phyloP scores from a whole-genome alignment of 805 yeast species.

The Candida cerambycidarum region DNA sequence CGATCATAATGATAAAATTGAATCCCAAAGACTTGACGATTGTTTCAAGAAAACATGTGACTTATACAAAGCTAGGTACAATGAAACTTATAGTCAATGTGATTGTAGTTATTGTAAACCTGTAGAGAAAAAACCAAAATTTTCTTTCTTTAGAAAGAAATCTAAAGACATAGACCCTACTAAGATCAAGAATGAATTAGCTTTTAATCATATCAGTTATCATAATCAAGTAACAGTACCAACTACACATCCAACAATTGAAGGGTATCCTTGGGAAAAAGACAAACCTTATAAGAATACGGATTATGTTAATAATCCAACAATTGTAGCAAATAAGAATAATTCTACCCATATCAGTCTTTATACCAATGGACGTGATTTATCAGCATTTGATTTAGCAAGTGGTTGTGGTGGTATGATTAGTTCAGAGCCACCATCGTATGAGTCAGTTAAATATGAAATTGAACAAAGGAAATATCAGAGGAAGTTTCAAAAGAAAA shows the following conservation, averaged over 20 bases:
- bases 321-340: background rate
- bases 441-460: background rate
- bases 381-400: background rate
- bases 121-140: background rate
- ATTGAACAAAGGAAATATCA: too few relatives aligned
- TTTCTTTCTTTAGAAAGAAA: background rate
- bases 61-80: background rate
- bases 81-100: constrained; percentile 2
- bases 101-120: background rate
- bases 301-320: constrained; percentile 1
- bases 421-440: background rate
- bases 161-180: too few relatives aligned
- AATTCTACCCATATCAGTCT: background rate
- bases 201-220: constrained; percentile 1
- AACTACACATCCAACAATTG: background rate
- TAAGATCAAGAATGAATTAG: background rate
- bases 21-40: constrained; percentile 17
- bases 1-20: constrained; percentile 26
- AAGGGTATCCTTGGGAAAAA: background rate
- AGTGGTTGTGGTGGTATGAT: constrained; percentile 4
- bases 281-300: background rate
- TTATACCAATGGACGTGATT: constrained; percentile 1
- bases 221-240: constrained; percentile 1
- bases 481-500: background rate
- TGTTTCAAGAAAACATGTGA: constrained; percentile 18